A percentile compares a stretch with the other conserved stretches of the same genome.
These are phyloP conservation scores for Termitomyces sp. DNA, from an alignment of 768 basidiomycete genomes.

Conservation along the genomic window DNA sequence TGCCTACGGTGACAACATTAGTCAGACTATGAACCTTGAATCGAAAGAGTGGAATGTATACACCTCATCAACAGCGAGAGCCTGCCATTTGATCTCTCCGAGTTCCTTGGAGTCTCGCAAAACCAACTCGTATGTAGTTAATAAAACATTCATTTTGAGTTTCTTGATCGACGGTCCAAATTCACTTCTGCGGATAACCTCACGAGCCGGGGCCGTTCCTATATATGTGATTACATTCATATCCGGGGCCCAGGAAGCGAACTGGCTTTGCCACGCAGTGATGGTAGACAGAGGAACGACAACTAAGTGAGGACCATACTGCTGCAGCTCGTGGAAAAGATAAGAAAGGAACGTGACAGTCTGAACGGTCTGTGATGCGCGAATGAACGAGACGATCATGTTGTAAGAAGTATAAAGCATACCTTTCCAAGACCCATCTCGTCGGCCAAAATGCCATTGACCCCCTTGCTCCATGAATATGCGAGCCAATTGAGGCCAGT, in stretches of 20 bases:
- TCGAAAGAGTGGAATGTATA: conserved; percentile 14
- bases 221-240: conserved; percentile 97
- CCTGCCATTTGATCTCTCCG: conserved; percentile 95
- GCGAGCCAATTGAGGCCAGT: conserved; percentile 99
- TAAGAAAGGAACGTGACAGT: conserved; percentile 94
- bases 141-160: conserved; percentile 93
- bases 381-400: conserved; percentile 3
- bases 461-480: conserved; percentile 90
- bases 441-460: conserved; percentile 96
- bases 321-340: conserved; percentile 86
- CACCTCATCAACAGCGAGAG: conserved; percentile 93
- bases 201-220: conserved; percentile 82
- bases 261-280: conserved; percentile 97
- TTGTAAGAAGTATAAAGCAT: conserved; percentile 6
- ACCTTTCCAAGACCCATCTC: conserved; percentile 99
- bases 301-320: conserved; percentile 96
- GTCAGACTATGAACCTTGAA: conserved; percentile 1
- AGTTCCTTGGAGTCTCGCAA: conserved; percentile 88
- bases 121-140: conserved; percentile 96
- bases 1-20: conserved; percentile 49
- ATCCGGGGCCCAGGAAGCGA: conserved; percentile 92
- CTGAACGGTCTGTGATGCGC: conserved; percentile 73
- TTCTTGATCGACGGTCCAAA: conserved; percentile 87
- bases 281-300: conserved; percentile 98
- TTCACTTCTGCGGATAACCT: conserved; percentile 89